Evolutionary conservation across 1,284 basidiomycete species (phyloP), one percentile per base, ranked within the genome.

Genomic region (Bondarzewia mesenterica): DNA sequence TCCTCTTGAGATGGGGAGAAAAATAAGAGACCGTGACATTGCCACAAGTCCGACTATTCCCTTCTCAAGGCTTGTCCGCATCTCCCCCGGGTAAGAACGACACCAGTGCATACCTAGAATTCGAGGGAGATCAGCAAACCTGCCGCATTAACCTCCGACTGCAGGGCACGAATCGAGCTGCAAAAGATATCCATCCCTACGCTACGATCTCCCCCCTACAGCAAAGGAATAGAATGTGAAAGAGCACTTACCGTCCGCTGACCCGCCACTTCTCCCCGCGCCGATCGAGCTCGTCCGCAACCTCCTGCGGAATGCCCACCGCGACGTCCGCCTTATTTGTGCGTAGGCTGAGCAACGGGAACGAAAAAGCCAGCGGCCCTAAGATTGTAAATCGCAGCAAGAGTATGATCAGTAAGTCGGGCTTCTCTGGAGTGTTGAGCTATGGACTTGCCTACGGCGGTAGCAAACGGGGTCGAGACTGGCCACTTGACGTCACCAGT

Each of bases 291-390:
- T 70, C 69, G 52, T 84, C 79, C 0, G 80, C 84, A 2, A 80
- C 67, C 0, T 80, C 81, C 49, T 78, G 69, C 2, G 78, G 66
- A 5, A 95, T 73, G 2, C 87, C 91, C 12, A 93, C 90, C 27
- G 88, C 88, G 1, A 97, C 93, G 60, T 98, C 94, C 0, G 95
- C 95, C 66, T 99, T 98, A 72, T 90, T 93, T 1, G 95, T 99
- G 21, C 95, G 79, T 50, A 97, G 68, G 56, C 89, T 91, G 25
- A 96, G 68, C 20, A 96, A 65, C 3, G 86, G 85, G 64, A 96
- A 85, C 7, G 82, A 71, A 2, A 91, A 89, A 0, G 80, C 80
- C 15, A 95, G 66, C 0, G 89, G 87, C 4, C 89, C 89, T 89
- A 55, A 36, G 22, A 7, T 52, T 5, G 21, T 22, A 35, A 18